Evolutionary conservation across 2,329 filamentous ascomycete species (phyloP).

Genomic region (Nigrospora osmanthi): DNA sequence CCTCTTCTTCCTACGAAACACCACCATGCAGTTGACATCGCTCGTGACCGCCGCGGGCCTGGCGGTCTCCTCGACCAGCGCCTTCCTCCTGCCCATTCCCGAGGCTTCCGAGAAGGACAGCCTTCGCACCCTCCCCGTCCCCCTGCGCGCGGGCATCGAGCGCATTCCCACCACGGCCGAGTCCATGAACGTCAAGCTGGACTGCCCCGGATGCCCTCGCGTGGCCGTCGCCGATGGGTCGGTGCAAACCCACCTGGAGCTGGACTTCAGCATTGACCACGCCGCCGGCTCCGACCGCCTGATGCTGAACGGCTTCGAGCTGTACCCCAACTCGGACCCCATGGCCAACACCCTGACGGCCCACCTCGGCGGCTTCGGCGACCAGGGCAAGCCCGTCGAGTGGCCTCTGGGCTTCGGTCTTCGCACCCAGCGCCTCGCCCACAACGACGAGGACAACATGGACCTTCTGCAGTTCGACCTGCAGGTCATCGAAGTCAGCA

Average conservation of each 20-base stretch:
- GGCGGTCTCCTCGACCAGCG: constrained; percentile 23
- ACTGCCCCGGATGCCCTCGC: constrained; percentile 20
- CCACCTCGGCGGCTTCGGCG: constrained; percentile 19
- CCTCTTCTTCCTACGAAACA: neutral
- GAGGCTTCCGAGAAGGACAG: constrained; percentile 16
- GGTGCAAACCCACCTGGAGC: constrained; percentile 28
- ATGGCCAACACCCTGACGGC: constrained; percentile 36
- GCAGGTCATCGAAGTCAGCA: constrained; percentile 52
- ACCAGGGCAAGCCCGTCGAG: constrained; percentile 17
- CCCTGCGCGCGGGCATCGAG: constrained; percentile 10
- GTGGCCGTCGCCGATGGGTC: neutral
- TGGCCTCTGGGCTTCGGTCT: constrained; percentile 41
- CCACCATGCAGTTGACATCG: constrained; percentile 22
- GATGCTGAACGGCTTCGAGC: constrained; percentile 50
- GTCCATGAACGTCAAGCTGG: constrained; percentile 15
- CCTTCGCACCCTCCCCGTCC: constrained; percentile 19
- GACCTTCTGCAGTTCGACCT: constrained; percentile 47
- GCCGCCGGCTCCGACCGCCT: constrained; percentile 35
- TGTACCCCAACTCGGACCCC: constrained; percentile 47
- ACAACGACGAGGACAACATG: constrained; percentile 42
- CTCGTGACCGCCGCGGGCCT: constrained; percentile 24
- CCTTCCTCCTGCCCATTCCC: constrained; percentile 19
- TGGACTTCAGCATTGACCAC: constrained; percentile 47
- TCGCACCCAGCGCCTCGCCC: constrained; percentile 31
- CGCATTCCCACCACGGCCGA: constrained; percentile 9